These are phyloP conservation scores for Stygiomarasmius scandens DNA, from an alignment of 1,284 basidiomycete genomes.

Conservation along the genomic window DNA sequence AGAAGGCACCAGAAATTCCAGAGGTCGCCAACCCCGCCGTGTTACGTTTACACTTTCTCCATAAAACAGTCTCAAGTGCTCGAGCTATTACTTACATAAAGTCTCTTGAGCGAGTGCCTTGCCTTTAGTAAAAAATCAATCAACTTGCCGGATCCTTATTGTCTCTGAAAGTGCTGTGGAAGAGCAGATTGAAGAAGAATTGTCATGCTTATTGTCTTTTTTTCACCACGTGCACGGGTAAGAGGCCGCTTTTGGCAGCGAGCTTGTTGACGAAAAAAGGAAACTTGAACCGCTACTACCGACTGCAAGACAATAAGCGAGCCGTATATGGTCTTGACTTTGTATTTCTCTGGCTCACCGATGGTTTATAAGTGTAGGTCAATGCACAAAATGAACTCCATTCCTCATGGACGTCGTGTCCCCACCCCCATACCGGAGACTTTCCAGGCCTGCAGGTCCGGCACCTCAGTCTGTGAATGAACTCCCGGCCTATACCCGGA, in stretches of 20 bases:
- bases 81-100: neutral
- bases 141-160: neutral
- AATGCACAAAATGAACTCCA: constrained; percentile 13
- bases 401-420: constrained; percentile 44
- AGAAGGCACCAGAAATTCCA: too few species aligned
- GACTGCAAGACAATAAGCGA: neutral
- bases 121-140: neutral
- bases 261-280: neutral
- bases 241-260: neutral
- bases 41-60: too few species aligned
- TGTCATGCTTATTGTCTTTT: neutral
- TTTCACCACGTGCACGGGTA: neutral
- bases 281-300: neutral
- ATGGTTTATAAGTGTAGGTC: neutral
- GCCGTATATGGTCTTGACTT: neutral
- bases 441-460: constrained; percentile 46
- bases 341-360: neutral
- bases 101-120: neutral
- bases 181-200: neutral
- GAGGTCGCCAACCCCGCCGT: too few species aligned
- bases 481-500: constrained; percentile 48
- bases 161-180: neutral
- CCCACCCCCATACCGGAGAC: constrained; percentile 50
- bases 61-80: neutral
- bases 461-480: constrained; percentile 44